Evolutionary conservation across 495 filamentous ascomycete genomes (phyloP).

Genomic region (Terfezia boudieri): DNA sequence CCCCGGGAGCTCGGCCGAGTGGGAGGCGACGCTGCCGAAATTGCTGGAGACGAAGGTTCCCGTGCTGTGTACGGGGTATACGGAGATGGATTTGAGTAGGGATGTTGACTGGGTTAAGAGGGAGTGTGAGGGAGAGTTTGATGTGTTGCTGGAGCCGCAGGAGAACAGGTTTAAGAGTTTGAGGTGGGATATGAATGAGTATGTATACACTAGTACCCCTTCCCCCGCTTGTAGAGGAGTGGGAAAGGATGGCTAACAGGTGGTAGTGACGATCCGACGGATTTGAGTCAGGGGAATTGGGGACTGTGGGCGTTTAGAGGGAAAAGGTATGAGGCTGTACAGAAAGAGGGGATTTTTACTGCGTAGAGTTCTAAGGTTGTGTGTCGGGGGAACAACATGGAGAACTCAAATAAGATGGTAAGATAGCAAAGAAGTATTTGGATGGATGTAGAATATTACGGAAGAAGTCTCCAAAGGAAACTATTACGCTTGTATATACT

Average conservation of each 20-base stretch:
- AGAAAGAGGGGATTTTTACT: not conserved
- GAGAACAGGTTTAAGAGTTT: constrained; percentile 89
- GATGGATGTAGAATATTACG: too few species aligned
- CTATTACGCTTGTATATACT: too few species aligned
- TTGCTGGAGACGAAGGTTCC: constrained; percentile 88
- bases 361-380: too few species aligned
- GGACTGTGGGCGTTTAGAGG: constrained; percentile 90
- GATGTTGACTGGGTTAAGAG: constrained; percentile 77
- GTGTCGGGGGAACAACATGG: too few species aligned
- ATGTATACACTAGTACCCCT: not conserved
- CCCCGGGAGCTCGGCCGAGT: constrained; percentile 77
- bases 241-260: not conserved
- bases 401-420: too few species aligned
- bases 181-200: constrained; percentile 90
- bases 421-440: too few species aligned
- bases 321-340: constrained; percentile 47
- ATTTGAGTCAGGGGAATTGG: constrained; percentile 91
- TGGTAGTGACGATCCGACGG: constrained; percentile 50
- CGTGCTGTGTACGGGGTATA: constrained; percentile 84
- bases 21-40: constrained; percentile 70
- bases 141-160: constrained; percentile 73
- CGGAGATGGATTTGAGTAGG: constrained; percentile 76
- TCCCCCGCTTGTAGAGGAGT: not conserved
- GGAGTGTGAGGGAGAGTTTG: constrained; percentile 67
- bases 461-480: too few species aligned